A percentile compares a stretch with the other conserved stretches of the same genome.
These are phyloP conservation scores for Samsoniella hepiali DNA, from an alignment of 2,329 filamentous ascomycete species.

Conservation along the genomic window DNA sequence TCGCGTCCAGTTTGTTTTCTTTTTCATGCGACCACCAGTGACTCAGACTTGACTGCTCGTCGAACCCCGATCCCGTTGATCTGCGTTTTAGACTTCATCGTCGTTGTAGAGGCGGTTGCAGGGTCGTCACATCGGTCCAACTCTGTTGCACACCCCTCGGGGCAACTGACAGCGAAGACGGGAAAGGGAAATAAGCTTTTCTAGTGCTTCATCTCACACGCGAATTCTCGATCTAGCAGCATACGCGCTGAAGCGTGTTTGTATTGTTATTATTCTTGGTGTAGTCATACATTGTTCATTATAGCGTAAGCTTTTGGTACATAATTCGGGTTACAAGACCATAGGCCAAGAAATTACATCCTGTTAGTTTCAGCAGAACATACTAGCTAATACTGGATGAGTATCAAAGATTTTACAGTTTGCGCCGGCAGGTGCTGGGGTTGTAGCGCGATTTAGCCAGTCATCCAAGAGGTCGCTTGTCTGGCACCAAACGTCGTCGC, in stretches of 20 bases:
- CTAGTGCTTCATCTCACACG: background rate
- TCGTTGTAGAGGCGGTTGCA: background rate
- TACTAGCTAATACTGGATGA: background rate
- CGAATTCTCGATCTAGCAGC: background rate
- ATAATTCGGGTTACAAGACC: constrained; percentile 1
- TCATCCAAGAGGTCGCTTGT: constrained; percentile 85
- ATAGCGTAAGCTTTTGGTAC: constrained; percentile 11
- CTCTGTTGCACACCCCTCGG: background rate
- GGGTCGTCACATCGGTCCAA: constrained; percentile 10
- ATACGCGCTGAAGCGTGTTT: background rate
- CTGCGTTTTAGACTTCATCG: background rate
- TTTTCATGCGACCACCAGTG: no score
- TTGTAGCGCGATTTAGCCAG: constrained; percentile 47
- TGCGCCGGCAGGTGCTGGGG: background rate
- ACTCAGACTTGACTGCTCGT: background rate
- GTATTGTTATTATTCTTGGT: background rate
- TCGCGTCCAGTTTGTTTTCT: background rate
- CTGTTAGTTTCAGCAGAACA: background rate
- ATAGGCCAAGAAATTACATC: background rate
- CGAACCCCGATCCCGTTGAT: background rate
- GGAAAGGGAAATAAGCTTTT: background rate
- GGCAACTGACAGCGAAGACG: background rate
- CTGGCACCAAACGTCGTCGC: constrained; percentile 82
- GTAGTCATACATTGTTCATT: constrained; percentile 12
- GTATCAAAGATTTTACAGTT: background rate